Evolutionary conservation across 176 grass and related monocot species (phyloP).

Genomic region (Zea luxurians): DNA sequence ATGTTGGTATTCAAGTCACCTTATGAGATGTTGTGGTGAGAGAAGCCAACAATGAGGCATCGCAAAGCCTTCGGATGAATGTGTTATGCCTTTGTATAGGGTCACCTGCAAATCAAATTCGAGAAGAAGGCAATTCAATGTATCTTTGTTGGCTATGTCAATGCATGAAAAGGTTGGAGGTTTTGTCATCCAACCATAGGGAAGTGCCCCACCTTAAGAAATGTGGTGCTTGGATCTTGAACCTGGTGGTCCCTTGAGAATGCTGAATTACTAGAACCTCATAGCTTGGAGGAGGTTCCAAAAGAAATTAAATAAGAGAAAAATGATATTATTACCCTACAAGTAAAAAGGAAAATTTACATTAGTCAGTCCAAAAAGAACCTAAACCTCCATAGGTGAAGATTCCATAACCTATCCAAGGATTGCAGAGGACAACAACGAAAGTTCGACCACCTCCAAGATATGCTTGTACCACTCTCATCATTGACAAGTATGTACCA

Average conservation of each 20-base stretch:
- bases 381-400: too few species aligned
- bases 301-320: neutral
- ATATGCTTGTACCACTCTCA: neutral
- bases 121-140: slow-evolving; percentile 16
- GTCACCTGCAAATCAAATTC: neutral
- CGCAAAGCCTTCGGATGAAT: slow-evolving; percentile 14
- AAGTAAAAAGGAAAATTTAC: too few species aligned
- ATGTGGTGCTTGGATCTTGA: neutral
- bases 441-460: too few species aligned
- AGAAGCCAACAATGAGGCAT: neutral
- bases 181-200: slow-evolving; percentile 18
- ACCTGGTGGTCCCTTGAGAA: neutral
- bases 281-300: neutral
- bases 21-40: slow-evolving; percentile 24
- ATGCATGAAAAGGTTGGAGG: slow-evolving; percentile 11
- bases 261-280: neutral
- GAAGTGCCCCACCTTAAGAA: neutral
- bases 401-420: too few species aligned
- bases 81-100: neutral
- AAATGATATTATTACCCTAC: neutral
- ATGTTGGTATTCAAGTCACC: slow-evolving; percentile 8
- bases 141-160: slow-evolving; percentile 39
- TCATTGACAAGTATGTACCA: neutral
- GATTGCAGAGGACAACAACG: too few species aligned
- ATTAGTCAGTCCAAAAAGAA: too few species aligned